A percentile compares a stretch with the other conserved stretches of the same genome.
Conservation (phyloP, 1,284 basidiomycete species). For the Ceratobasidium sp. region DNA sequence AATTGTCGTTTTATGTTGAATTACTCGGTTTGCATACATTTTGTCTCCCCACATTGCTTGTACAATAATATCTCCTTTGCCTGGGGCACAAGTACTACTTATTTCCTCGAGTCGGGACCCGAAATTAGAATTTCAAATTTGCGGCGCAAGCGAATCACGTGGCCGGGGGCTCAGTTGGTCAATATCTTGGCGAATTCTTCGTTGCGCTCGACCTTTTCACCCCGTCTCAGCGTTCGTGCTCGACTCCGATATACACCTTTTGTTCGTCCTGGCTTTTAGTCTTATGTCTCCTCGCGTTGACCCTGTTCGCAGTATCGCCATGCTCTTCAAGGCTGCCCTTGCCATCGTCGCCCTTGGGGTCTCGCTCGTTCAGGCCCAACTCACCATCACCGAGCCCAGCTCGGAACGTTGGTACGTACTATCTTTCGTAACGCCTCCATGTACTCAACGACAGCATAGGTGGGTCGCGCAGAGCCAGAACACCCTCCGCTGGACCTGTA, state of each 20-base stretch:
- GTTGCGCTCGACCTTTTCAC: not conserved
- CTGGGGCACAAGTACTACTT: slow-evolving; percentile 44
- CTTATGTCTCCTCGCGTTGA: not conserved
- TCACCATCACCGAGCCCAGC: slow-evolving; percentile 37
- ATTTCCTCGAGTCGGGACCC: not conserved
- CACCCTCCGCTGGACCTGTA: slow-evolving; percentile 42
- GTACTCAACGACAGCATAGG: slow-evolving; percentile 3
- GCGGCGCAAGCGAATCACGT: not conserved
- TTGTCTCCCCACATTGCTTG: slow-evolving; percentile 38
- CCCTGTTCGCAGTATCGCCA: not conserved
- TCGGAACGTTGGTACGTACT: slow-evolving; percentile 28
- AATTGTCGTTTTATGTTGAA: slow-evolving; percentile 46
- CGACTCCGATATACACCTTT: not conserved
- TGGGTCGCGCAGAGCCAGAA: slow-evolving; percentile 42
- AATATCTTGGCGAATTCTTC: no score
- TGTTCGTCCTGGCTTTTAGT: not conserved
- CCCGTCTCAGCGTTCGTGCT: not conserved
- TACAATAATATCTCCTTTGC: slow-evolving; percentile 45
- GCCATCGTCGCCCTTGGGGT: slow-evolving; percentile 20
- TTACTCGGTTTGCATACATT: slow-evolving; percentile 40
- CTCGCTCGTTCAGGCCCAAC: slow-evolving; percentile 26
- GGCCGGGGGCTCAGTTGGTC: not conserved
- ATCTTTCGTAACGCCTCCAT: not conserved
- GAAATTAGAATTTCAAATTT: not conserved
- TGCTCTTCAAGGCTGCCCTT: slow-evolving; percentile 21